Evolutionary conservation across 1,284 basidiomycete species (phyloP), one percentile per base, ranked within the genome.

Genomic region (Agroathelia rolfsii): DNA sequence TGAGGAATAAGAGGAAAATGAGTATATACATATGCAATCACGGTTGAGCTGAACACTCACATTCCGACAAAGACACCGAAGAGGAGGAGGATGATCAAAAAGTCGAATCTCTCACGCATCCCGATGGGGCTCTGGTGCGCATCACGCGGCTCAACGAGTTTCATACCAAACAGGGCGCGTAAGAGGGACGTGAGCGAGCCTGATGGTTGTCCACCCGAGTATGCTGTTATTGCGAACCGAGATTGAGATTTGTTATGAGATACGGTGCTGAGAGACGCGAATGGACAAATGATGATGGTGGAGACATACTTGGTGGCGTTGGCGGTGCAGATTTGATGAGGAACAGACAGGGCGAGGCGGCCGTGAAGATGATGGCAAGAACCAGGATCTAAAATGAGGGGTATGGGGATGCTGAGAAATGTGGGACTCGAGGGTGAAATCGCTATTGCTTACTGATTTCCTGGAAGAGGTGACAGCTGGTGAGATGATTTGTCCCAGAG

Each of bases 331-430:
- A 58, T 1, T 59, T 46, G 18, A 87, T 66, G 9, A 84, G 47
- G 30, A 84, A 58, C 3, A 69, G 60, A 16, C 63, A 56, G 0
- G 80, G 81, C 3, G 59, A 47, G 2, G 62, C 65, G 2, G 55
- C 79, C 2, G 76, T 77, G n/a, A 66, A 71, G 9, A 84, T 66
- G 37, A 85, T 76, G 0, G 64, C 83, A 13, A 86, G 62, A 6
- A 81, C 55, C 5, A 86, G 58, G 25, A 87, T 62, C 82, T 85
- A 41, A 10, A n/a, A 9, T 24, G 20, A 25, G 8, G 14, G 6
- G 18, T 5, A 21, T 22, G 20, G 9, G 2, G 9, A 12, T 5
- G 9, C 5, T 12, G 3, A 30, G 22, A 25, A 9, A 30, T n/a
- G 6, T 31, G 12, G 5, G 19, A 12, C 17, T 21, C 6, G 14